Conservation (phyloP, 768 basidiomycete genomes). For the Auriscalpium vulgare region DNA sequence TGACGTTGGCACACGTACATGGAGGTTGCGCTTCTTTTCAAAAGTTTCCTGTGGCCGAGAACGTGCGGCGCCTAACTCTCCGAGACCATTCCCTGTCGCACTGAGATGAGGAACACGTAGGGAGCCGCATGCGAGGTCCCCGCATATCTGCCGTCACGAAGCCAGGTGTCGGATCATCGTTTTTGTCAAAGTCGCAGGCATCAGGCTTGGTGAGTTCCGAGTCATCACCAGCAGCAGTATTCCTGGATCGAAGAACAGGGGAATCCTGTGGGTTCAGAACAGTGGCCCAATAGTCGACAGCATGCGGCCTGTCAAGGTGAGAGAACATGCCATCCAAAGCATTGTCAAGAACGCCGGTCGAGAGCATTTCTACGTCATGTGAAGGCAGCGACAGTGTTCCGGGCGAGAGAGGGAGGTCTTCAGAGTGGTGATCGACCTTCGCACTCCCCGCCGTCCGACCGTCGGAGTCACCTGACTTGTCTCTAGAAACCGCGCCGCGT, state of each 20-base stretch:
- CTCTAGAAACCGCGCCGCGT: not conserved
- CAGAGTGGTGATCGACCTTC: not conserved
- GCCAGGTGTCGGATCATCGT: not conserved
- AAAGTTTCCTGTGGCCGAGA: not conserved
- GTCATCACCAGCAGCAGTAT: not conserved
- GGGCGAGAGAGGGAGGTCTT: not conserved
- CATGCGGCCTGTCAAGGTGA: not conserved
- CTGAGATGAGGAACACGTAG: not conserved
- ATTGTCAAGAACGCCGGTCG: not conserved
- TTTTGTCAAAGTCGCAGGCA: not conserved
- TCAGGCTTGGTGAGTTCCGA: not conserved
- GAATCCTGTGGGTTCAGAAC: not conserved
- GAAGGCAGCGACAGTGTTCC: not conserved
- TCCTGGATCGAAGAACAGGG: not conserved
- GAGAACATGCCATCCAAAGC: not conserved
- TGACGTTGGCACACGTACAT: too few relatives aligned
- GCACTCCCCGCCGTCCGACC: not conserved
- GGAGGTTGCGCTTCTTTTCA: not conserved
- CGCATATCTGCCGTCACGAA: too few relatives aligned
- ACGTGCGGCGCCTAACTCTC: not conserved
- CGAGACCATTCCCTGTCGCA: not conserved
- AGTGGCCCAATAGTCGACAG: not conserved
- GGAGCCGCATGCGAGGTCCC: not conserved
- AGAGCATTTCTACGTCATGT: not conserved
- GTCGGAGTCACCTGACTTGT: not conserved